Evolutionary conservation across 177 flowering plant genomes (phyloP), one percentile per base, ranked within the genome.

Genomic region (Vitis hybrid): DNA sequence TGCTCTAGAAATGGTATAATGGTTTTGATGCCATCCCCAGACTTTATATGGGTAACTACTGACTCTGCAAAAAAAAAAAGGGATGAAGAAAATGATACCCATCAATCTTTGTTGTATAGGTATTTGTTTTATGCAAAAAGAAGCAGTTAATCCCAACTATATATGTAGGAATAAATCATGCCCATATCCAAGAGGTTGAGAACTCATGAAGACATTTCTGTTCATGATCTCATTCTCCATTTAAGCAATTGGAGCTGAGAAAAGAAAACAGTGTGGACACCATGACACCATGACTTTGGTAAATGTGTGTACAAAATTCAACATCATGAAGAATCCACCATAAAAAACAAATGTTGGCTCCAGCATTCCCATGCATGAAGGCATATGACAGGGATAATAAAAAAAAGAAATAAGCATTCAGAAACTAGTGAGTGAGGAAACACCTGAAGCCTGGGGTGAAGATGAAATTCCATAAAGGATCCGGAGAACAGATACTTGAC

Each of bases 361-460:
- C 49, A 63, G 6, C 19, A 15, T 63, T 27, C 30, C 24, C 30
- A 16, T 48, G 27, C 19, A 16, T 12, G 7, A 18, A 63, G 62
- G 52, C 46, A n/a, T n/a, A 11, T 63, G 14, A 10, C 24, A 48
- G 18, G 16, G 16, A 48, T 24, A 18, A 52, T 4, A 67, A 21
- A 40, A 40, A 40, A 40, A 40, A 40, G 8, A 40, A 40, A 7
- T 7, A 40, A 40, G 8, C 46, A 4, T 40, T 40, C 46, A 40
- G 56, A 46, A 56, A 49, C 27, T 11, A 9, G 60, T 61, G 12
- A 65, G 64, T 24, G 13, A 74, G 66, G 62, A 70, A 65, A 56
- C 71, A 87, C 91, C 91, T 77, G 89, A 79, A 62, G 91, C 88
- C 64, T 83, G 86, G 48, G 91, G 91, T 60, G 91, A 87, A 56